phyloP scores from a whole-genome alignment of 768 basidiomycete genomes.

The Russula sp. region DNA sequence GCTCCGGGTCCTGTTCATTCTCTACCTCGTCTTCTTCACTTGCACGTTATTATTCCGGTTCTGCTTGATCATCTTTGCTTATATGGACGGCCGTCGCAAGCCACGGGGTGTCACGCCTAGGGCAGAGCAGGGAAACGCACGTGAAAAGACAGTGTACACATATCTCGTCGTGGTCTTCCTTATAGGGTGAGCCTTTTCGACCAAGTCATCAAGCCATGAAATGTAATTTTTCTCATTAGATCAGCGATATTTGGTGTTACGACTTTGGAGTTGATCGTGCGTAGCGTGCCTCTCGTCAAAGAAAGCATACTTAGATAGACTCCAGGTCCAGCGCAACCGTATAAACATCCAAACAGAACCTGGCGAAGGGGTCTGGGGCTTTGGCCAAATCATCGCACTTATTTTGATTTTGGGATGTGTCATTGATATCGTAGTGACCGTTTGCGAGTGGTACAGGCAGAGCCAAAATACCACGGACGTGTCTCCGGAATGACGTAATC shows the following conservation, averaged over 20 bases:
- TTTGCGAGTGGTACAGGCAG: not conserved
- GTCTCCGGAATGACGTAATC: no score
- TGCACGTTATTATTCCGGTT: not conserved
- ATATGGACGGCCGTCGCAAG: not conserved
- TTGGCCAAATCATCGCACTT: slow-evolving; percentile 12
- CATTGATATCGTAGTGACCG: not conserved
- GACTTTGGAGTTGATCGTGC: slow-evolving; percentile 12
- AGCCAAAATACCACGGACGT: not conserved
- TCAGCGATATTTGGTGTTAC: slow-evolving; percentile 3
- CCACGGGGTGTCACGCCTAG: not conserved
- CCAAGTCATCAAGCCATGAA: not conserved
- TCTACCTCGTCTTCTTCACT: not conserved
- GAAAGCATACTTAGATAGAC: not conserved
- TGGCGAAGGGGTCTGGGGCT: slow-evolving; percentile 9
- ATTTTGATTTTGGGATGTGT: not conserved
- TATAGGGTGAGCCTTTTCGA: not conserved
- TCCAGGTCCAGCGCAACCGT: slow-evolving; percentile 8
- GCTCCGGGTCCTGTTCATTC: not conserved
- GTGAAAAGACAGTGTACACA: no score
- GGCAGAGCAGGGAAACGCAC: not conserved
- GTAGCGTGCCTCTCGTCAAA: not conserved
- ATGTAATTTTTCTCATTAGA: not conserved
- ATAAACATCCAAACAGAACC: not conserved
- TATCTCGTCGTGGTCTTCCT: not conserved
- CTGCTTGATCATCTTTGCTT: not conserved